Evolutionary conservation across 2,329 filamentous ascomycete genomes (phyloP), one percentile per base, ranked within the genome.

Genomic region (Apiospora rasikravindrae): DNA sequence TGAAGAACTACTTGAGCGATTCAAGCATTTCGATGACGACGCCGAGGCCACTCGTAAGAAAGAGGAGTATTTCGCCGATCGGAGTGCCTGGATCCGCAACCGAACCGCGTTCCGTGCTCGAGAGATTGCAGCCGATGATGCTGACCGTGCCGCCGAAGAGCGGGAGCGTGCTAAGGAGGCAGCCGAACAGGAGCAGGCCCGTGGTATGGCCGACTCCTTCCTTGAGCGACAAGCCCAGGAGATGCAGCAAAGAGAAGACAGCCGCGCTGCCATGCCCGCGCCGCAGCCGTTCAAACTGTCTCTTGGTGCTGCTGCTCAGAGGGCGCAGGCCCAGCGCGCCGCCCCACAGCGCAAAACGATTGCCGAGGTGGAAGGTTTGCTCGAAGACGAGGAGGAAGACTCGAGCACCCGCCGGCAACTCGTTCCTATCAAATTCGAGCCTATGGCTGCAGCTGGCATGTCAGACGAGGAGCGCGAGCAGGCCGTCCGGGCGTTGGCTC

Each of bases 381-480:
- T 99, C 75, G 96, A 98, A 83, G 95, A 98, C 82, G 96, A 98
- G 82, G 96, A 98, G 79, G 93, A 96, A 74, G 89, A 93, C 69
- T 85, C 87, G 69, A 88, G 88, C 29, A 89, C 89, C 6, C 94
- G 92, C 82, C 90, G 94, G 10, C 92, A 92, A 72, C 91, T 97
- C 69, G 88, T 96, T 47, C 93, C 94, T 3, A 95, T 96, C 81
- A 92, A 94, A 79, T 94, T 94, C 81, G 93, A 95, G 80, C 90
- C 91, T 6, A 87, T 89, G 14, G 87, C 89, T 14, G 89, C 90
- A 72, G 89, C 91, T 16, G 87, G 88, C 74, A 93, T 96, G 84
- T 91, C 93, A 1, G 94, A 97, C 71, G 95, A 98, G 82, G 96
- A 99, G 81, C 89, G 96, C 49, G 91, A 92, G 66, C 91, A 94